Evolutionary conservation across 2,329 filamentous ascomycete genomes (phyloP).

Genomic region (Huntiella decipiens): DNA sequence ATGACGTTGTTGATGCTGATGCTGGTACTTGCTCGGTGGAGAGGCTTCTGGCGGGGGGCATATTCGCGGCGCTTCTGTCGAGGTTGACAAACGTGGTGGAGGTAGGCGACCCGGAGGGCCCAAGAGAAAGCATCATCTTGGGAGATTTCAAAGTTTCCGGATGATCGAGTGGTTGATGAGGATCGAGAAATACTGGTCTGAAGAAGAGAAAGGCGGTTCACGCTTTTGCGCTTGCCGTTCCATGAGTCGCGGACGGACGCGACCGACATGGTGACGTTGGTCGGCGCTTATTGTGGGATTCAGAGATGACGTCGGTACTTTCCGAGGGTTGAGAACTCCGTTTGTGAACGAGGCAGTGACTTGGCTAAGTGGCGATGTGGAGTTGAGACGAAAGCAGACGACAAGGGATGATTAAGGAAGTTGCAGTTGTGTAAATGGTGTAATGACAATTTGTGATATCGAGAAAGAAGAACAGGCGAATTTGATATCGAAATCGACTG

Average conservation of each 20-base stretch:
- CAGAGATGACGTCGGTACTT: background rate
- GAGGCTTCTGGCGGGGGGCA: conserved; percentile 31
- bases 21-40: conserved; percentile 45
- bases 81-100: conserved; percentile 83
- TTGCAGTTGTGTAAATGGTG: background rate
- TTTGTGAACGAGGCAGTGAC: background rate
- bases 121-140: conserved; percentile 79
- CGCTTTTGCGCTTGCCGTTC: conserved; percentile 8
- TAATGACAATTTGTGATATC: too few relatives aligned
- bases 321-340: background rate
- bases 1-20: conserved; percentile 42
- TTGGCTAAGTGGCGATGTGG: background rate
- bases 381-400: background rate
- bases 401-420: background rate
- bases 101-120: conserved; percentile 75
- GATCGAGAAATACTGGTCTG: conserved; percentile 11
- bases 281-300: background rate
- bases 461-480: too few relatives aligned
- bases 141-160: conserved; percentile 26
- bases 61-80: conserved; percentile 79
- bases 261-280: conserved; percentile 9
- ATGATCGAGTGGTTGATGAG: conserved; percentile 11
- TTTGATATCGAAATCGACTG: too few relatives aligned
- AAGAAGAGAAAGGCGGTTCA: conserved; percentile 12
- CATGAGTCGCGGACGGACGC: conserved; percentile 9